Conservation (phyloP, 257 asterid genomes). For the Lavandula angustifolia region DNA sequence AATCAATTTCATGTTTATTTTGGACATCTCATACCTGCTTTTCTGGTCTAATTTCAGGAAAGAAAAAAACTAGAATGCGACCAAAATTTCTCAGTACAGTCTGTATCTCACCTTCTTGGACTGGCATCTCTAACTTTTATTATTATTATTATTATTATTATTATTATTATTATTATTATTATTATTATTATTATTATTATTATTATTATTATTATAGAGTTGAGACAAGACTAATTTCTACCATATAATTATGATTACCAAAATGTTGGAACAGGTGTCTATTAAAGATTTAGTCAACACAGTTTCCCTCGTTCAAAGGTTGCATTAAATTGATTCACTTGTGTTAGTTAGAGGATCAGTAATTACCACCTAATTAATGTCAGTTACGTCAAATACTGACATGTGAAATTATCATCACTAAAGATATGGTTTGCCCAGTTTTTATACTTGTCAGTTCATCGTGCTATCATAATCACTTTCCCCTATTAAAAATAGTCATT, state of each 20-base stretch:
- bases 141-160: no score
- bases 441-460: no score
- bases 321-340: conserved; percentile 7
- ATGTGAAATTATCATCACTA: conserved; percentile 1
- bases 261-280: not conserved
- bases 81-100: conserved; percentile 4
- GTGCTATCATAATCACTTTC: no score
- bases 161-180: no score
- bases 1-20: conserved; percentile 26
- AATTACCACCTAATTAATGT: not conserved
- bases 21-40: conserved; percentile 30
- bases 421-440: no score
- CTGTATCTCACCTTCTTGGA: conserved; percentile 28
- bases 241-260: not conserved
- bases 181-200: no score
- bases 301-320: conserved; percentile 20
- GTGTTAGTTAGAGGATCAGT: conserved; percentile 14
- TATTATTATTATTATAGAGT: no score
- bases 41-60: conserved; percentile 31
- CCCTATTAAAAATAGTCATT: no score
- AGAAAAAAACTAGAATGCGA: conserved; percentile 17
- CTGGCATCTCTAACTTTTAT: conserved; percentile 37
- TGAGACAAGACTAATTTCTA: no score
- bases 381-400: not conserved
- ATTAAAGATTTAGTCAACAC: conserved; percentile 10